phyloP scores from a whole-genome alignment of 495 filamentous ascomycete species.

The Tuber calosporum region DNA sequence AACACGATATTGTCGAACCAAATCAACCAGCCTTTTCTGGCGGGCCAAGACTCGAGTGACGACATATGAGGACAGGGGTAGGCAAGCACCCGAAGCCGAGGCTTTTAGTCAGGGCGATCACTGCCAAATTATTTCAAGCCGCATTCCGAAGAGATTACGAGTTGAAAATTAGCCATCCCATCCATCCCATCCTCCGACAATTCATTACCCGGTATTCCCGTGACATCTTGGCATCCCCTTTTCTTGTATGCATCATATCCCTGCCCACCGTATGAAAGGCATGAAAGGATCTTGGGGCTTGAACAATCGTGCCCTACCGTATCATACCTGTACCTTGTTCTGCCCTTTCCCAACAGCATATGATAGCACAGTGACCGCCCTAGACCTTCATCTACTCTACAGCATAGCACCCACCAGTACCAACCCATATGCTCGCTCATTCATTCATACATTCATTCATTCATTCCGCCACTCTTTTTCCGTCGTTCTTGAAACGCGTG shows the following conservation, averaged over 20 bases:
- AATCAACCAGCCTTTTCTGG: neutral
- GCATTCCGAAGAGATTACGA: neutral
- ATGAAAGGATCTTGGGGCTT: neutral
- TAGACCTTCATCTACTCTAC: neutral
- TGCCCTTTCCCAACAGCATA: neutral
- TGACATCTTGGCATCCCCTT: conserved; percentile 1
- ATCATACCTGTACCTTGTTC: too few relatives aligned
- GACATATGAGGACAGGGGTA: neutral
- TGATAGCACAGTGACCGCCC: neutral
- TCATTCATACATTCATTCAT: neutral
- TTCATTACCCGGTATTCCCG: neutral
- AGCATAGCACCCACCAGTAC: neutral
- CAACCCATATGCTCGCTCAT: neutral
- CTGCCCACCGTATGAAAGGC: too few relatives aligned
- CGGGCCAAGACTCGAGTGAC: neutral
- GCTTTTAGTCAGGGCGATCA: neutral
- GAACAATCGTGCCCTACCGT: neutral
- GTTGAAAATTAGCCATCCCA: neutral
- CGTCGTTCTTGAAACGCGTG: neutral
- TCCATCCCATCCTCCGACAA: neutral
- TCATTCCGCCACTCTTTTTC: neutral
- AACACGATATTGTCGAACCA: too few relatives aligned
- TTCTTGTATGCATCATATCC: neutral
- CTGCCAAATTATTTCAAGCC: neutral
- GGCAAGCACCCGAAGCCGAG: neutral